These are phyloP conservation scores for Starmerella vaccinii DNA, from an alignment of 805 yeast genomes.

Conservation along the genomic window DNA sequence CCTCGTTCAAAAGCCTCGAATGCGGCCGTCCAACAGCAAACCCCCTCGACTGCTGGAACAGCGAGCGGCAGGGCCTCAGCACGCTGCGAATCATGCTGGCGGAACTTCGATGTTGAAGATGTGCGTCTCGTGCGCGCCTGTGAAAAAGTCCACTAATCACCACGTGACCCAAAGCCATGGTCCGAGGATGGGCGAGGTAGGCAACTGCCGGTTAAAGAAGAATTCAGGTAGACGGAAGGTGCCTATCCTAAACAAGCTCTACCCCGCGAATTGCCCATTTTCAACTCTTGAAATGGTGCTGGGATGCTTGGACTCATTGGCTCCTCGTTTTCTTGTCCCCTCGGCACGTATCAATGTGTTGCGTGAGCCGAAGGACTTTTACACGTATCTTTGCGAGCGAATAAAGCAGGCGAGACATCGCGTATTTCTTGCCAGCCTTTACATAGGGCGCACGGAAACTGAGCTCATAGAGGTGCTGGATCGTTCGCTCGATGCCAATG, in stretches of 20 bases:
- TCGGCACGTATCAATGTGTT: conserved; percentile 19
- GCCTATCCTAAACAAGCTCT: too few relatives aligned
- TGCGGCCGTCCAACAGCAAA: not conserved
- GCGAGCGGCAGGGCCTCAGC: not conserved
- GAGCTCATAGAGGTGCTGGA: conserved; percentile 60
- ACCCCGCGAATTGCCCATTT: too few relatives aligned
- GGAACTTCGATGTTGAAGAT: not conserved
- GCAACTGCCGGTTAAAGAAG: too few relatives aligned
- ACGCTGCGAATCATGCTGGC: conserved; percentile 5
- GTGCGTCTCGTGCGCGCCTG: not conserved
- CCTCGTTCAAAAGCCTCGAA: not conserved
- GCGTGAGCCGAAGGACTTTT: conserved; percentile 56
- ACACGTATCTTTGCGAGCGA: conserved; percentile 47
- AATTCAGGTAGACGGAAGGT: too few relatives aligned
- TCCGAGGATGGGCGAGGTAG: too few relatives aligned
- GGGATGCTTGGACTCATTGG: conserved; percentile 17
- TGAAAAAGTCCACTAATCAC: conserved; percentile 1
- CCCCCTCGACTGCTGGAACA: not conserved
- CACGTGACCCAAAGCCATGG: not conserved
- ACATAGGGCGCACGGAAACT: conserved; percentile 71
- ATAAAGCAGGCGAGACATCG: conserved; percentile 53
- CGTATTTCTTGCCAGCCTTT: conserved; percentile 73
- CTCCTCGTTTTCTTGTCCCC: conserved; percentile 23
- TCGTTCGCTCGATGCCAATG: conserved; percentile 48
- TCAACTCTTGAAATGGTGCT: not conserved